A percentile compares a stretch with the other conserved stretches of the same genome.
Evolutionary conservation across 495 filamentous ascomycete species (phyloP).

Genomic region (Chaetomium fimeti): DNA sequence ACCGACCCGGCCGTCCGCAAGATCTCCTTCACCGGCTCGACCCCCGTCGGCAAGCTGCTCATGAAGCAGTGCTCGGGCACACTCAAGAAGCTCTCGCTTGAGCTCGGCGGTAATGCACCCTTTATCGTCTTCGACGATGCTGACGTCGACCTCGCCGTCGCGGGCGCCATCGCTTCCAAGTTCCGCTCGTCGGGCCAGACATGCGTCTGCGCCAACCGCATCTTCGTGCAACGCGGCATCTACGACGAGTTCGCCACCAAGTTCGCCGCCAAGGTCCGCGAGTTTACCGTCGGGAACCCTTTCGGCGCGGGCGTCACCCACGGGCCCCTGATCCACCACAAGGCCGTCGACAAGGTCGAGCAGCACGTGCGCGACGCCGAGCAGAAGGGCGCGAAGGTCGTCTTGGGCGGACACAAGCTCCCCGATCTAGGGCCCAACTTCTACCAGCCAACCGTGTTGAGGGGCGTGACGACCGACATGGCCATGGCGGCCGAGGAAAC

Average conservation of each 20-base stretch:
- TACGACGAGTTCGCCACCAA: conserved; percentile 72
- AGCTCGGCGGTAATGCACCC: conserved; percentile 86
- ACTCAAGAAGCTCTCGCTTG: conserved; percentile 82
- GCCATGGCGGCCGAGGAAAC: conserved; percentile 76
- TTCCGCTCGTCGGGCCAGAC: conserved; percentile 89
- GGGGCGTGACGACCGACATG: conserved; percentile 80
- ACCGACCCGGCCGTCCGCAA: conserved; percentile 71
- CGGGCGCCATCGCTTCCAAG: conserved; percentile 72
- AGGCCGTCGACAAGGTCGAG: conserved; percentile 72
- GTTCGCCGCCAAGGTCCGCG: conserved; percentile 71
- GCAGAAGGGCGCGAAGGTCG: conserved; percentile 67
- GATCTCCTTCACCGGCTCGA: conserved; percentile 87
- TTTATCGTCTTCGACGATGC: conserved; percentile 95
- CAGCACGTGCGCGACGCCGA: conserved; percentile 75
- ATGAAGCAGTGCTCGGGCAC: conserved; percentile 80
- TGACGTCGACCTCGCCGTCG: conserved; percentile 73
- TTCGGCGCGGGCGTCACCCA: conserved; percentile 71
- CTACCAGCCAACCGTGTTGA: conserved; percentile 77
- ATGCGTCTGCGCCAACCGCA: conserved; percentile 85
- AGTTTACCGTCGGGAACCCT: conserved; percentile 74
- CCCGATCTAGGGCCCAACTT: conserved; percentile 69
- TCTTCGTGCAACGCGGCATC: conserved; percentile 76
- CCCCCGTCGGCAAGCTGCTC: conserved; percentile 79
- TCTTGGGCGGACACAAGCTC: conserved; percentile 67
- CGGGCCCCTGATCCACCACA: conserved; percentile 77